Conservation (phyloP, 208 protist species). For the Tritrichomonas foetus region DNA sequence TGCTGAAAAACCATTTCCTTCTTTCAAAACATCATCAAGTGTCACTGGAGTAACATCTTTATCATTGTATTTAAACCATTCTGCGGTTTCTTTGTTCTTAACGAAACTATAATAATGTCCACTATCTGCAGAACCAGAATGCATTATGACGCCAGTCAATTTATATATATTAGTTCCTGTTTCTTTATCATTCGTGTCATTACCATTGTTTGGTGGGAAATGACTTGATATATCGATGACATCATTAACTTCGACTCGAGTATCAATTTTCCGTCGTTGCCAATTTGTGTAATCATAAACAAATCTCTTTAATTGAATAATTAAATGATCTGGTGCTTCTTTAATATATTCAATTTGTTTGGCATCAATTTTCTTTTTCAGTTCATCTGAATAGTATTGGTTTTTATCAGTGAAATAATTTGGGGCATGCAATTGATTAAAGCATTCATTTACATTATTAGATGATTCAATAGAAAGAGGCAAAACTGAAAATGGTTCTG, state of each 20-base stretch:
- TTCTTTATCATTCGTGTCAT: background rate
- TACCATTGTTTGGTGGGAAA: too few species aligned
- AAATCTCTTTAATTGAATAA: constrained; percentile 21
- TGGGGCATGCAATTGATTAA: background rate
- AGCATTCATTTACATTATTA: background rate
- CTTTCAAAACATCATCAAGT: background rate
- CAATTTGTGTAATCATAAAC: background rate
- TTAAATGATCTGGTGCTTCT: background rate
- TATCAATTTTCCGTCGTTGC: background rate
- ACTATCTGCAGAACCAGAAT: background rate
- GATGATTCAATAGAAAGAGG: background rate
- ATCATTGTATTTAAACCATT: background rate
- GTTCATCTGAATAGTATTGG: background rate
- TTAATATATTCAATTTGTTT: background rate
- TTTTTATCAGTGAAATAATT: background rate
- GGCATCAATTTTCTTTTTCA: background rate
- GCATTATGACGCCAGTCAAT: background rate
- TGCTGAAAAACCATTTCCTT: too few species aligned
- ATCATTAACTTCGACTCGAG: background rate
- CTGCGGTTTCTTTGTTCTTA: background rate
- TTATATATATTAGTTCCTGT: background rate
- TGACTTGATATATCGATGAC: background rate
- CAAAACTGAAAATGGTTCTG: background rate
- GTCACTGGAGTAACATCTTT: background rate
- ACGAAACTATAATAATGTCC: background rate